A percentile compares a stretch with the other conserved stretches of the same genome.
These are phyloP conservation scores for Bruguiera sexangula DNA, from an alignment of 345 rosid genomes.

Conservation along the genomic window DNA sequence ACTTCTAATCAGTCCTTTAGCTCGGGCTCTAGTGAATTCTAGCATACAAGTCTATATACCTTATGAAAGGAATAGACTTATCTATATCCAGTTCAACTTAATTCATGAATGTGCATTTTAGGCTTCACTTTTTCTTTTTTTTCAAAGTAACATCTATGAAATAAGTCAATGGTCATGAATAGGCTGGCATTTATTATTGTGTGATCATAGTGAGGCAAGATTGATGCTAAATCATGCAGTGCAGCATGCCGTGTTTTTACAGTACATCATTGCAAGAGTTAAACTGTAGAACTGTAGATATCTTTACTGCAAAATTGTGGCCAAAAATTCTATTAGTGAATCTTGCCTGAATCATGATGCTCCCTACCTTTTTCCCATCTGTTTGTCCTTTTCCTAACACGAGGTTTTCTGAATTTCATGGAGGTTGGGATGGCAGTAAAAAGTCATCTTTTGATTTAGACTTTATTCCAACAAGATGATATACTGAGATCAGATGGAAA, in stretches of 20 bases:
- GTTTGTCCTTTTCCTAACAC: too few species aligned
- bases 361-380: background rate
- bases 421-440: background rate
- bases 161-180: too few species aligned
- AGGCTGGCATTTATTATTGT: background rate
- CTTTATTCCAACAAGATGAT: background rate
- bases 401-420: too few species aligned
- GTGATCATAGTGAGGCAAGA: slow-evolving; percentile 1
- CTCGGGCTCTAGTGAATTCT: background rate
- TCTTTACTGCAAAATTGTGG: background rate
- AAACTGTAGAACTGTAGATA: background rate
- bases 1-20: background rate
- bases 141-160: too few species aligned
- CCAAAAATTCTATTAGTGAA: background rate
- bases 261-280: background rate
- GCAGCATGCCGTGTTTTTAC: slow-evolving; percentile 2
- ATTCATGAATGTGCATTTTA: too few species aligned
- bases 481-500: background rate
- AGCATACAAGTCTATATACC: background rate
- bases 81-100: too few species aligned
- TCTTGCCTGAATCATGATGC: background rate
- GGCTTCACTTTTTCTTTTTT: too few species aligned
- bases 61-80: background rate
- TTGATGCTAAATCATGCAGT: background rate
- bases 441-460: background rate